These are phyloP conservation scores for Penicillium sp. DNA, from an alignment of 2,329 filamentous ascomycete genomes.

Conservation along the genomic window DNA sequence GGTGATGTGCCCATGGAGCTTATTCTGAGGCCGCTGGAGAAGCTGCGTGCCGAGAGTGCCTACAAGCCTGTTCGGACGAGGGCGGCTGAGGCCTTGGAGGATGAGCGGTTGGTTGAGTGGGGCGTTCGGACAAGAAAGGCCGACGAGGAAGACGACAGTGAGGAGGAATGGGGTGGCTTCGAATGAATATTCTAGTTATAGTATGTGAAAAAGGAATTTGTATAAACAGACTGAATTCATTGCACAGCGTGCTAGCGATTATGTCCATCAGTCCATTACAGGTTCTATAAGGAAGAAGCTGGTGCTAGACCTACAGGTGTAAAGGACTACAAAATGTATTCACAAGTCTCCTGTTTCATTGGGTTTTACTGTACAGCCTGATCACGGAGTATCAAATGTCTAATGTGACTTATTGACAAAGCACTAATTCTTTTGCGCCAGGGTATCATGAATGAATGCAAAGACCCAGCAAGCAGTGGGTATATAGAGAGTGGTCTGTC, in stretches of 20 bases:
- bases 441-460: constrained; percentile 35
- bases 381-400: constrained; percentile 6
- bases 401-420: constrained; percentile 12
- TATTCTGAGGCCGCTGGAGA: constrained; percentile 46
- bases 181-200: constrained; percentile 30
- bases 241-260: constrained; percentile 12
- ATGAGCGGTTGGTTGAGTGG: constrained; percentile 70
- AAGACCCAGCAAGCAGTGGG: constrained; percentile 15
- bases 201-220: constrained; percentile 1
- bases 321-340: not conserved
- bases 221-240: constrained; percentile 10
- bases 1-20: constrained; percentile 40
- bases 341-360: constrained; percentile 8
- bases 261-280: not conserved
- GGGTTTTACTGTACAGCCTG: constrained; percentile 10
- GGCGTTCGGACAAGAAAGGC: constrained; percentile 40
- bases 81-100: constrained; percentile 67
- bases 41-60: constrained; percentile 51
- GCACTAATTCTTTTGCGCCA: constrained; percentile 21
- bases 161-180: constrained; percentile 67
- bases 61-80: constrained; percentile 70
- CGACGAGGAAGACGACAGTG: constrained; percentile 45
- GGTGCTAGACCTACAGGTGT: not conserved
- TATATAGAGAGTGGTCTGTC: constrained; percentile 6
- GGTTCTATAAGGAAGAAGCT: not conserved